Percentiles rank a stretch among this genome's conserved stretches.
Conservation (phyloP, 305 asterid species). For the Caryopteris hybrid region DNA sequence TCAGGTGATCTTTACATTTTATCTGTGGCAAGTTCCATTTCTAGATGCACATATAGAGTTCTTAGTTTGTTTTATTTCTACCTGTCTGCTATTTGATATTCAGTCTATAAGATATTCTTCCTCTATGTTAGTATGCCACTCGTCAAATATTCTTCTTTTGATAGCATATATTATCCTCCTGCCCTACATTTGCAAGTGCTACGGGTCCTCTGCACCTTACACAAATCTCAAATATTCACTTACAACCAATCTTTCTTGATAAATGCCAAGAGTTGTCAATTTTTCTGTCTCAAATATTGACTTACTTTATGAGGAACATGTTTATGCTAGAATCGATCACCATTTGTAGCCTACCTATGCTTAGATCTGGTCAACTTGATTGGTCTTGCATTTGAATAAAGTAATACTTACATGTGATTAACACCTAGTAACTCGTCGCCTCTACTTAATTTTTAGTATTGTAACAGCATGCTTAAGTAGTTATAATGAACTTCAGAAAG, state of each 20-base stretch:
- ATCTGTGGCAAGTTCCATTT: constrained; percentile 13
- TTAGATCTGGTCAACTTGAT: constrained; percentile 4
- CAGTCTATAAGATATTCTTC: constrained; percentile 1
- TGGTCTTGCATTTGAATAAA: constrained; percentile 9
- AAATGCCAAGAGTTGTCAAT: constrained; percentile 9
- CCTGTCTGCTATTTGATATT: constrained; percentile 4
- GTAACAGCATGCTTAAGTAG: background rate
- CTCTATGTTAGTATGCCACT: constrained; percentile 5
- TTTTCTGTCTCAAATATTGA: no score
- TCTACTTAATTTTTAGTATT: background rate
- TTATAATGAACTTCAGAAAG: background rate
- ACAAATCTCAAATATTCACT: constrained; percentile 1
- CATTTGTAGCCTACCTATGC: background rate
- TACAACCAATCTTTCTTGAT: constrained; percentile 1
- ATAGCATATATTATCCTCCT: constrained; percentile 18
- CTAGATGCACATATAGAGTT: constrained; percentile 11
- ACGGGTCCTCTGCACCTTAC: background rate
- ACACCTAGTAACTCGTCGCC: background rate
- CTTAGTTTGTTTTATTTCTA: constrained; percentile 14
- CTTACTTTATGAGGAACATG: no score
- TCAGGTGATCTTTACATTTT: constrained; percentile 60
- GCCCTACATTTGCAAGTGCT: constrained; percentile 1
- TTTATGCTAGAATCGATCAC: background rate
- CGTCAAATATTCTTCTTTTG: constrained; percentile 6
- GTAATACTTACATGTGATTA: background rate